Evolutionary conservation across 1,284 basidiomycete genomes (phyloP).

Genomic region (Stygiomarasmius scandens): DNA sequence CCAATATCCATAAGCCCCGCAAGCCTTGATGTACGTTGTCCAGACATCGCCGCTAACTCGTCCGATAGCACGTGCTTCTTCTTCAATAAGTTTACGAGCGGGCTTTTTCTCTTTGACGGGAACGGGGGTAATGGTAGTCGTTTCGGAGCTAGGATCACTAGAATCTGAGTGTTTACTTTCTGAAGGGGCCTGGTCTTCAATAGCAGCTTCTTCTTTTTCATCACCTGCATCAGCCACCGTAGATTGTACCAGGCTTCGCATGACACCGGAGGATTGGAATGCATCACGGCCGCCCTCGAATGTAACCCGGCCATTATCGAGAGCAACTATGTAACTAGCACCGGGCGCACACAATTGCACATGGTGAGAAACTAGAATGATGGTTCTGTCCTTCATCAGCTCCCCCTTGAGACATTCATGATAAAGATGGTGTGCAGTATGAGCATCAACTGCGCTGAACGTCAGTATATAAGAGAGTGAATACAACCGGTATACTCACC

Average conservation of each 20-base stretch:
- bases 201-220: slow-evolving; percentile 42
- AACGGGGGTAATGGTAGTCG: slow-evolving; percentile 34
- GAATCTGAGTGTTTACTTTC: slow-evolving; percentile 24
- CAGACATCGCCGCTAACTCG: slow-evolving; percentile 81
- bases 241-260: slow-evolving; percentile 70
- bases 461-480: slow-evolving; percentile 6
- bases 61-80: slow-evolving; percentile 87
- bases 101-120: slow-evolving; percentile 64
- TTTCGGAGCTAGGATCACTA: slow-evolving; percentile 57
- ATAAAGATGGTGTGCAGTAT: slow-evolving; percentile 86
- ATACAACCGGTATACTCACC: slow-evolving; percentile 37
- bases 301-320: slow-evolving; percentile 85
- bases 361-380: slow-evolving; percentile 90
- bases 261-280: slow-evolving; percentile 70
- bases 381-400: slow-evolving; percentile 78
- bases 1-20: slow-evolving; percentile 75
- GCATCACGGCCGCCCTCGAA: slow-evolving; percentile 71
- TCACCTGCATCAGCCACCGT: slow-evolving; percentile 49
- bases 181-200: slow-evolving; percentile 29
- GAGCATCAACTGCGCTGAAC: slow-evolving; percentile 67
- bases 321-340: slow-evolving; percentile 74
- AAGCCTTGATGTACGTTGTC: slow-evolving; percentile 77
- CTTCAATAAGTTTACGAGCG: slow-evolving; percentile 86
- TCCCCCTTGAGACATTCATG: slow-evolving; percentile 83
- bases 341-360: slow-evolving; percentile 77